phyloP scores from a whole-genome alignment of 352 stramenopile genomes.

The Pythium grandisporangium region DNA sequence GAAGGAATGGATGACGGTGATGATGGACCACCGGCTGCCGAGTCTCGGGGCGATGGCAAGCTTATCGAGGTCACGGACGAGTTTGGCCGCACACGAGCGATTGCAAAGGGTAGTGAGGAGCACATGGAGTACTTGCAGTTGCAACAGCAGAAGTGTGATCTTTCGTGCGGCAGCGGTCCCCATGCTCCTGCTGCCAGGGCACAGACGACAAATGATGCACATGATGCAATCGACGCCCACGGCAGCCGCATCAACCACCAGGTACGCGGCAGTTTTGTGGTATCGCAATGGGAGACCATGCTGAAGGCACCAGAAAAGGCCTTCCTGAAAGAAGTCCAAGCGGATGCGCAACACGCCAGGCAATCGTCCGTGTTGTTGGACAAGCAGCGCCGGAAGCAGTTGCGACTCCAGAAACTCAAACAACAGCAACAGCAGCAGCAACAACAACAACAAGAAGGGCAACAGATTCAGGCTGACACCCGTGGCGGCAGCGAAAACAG shows the following conservation, averaged over 20 bases:
- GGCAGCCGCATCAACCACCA: not conserved
- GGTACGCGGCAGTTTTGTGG: constrained; percentile 46
- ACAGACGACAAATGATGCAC: too few relatives aligned
- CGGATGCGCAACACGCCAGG: constrained; percentile 34
- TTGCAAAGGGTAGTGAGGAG: constrained; percentile 27
- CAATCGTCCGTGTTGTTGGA: constrained; percentile 10
- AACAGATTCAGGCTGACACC: too few relatives aligned
- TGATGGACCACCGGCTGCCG: not conserved
- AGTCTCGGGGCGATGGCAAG: not conserved
- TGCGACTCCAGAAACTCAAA: constrained; percentile 47
- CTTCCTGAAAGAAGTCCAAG: constrained; percentile 61
- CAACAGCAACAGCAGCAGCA: constrained; percentile 21
- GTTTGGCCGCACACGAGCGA: constrained; percentile 42
- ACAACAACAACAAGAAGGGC: constrained; percentile 6
- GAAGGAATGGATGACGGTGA: not conserved
- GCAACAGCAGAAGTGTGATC: constrained; percentile 7
- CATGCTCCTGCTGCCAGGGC: too few relatives aligned
- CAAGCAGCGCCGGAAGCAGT: constrained; percentile 49
- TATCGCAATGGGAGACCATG: constrained; percentile 75
- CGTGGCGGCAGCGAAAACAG: too few relatives aligned
- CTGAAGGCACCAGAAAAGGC: constrained; percentile 53
- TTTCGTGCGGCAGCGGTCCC: too few relatives aligned
- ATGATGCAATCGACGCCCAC: too few relatives aligned
- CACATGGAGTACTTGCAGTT: constrained; percentile 14
- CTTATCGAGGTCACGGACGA: constrained; percentile 40